Evolutionary conservation across 164 flowering plant species (phyloP).

Genomic region (Stephania yunnanensis): DNA sequence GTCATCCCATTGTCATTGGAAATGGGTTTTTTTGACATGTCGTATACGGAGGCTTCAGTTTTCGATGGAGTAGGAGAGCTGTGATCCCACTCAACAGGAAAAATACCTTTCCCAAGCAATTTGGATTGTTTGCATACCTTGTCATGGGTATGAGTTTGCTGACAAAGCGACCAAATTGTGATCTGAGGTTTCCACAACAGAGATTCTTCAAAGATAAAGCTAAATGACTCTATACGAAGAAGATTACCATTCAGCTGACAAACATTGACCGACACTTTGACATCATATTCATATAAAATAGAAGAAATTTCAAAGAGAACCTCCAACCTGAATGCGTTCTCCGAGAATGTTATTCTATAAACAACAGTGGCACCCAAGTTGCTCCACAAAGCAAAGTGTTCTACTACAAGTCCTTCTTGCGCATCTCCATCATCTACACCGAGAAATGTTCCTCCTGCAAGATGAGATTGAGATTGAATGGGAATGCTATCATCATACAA

Average conservation of each 20-base stretch:
- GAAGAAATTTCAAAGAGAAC: constrained; percentile 50
- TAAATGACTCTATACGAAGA: constrained; percentile 61
- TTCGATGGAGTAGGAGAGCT: constrained; percentile 14
- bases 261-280: constrained; percentile 31
- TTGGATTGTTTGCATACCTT: constrained; percentile 23
- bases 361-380: constrained; percentile 52
- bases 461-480: constrained; percentile 30
- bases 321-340: constrained; percentile 33
- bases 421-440: constrained; percentile 16
- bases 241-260: constrained; percentile 35
- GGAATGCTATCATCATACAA: constrained; percentile 28
- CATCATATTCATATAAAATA: constrained; percentile 27
- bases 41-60: constrained; percentile 13
- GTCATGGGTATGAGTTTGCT: constrained; percentile 21
- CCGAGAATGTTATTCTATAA: constrained; percentile 40
- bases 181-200: constrained; percentile 56
- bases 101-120: constrained; percentile 45
- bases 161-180: constrained; percentile 47
- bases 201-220: constrained; percentile 39
- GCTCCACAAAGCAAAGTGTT: constrained; percentile 59
- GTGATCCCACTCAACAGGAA: constrained; percentile 33
- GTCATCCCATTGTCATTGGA: constrained; percentile 11
- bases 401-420: constrained; percentile 15
- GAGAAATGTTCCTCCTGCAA: constrained; percentile 59
- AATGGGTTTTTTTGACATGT: background rate